Conservation (phyloP, 2,329 filamentous ascomycete genomes). For the Phialocephala sp. region DNA sequence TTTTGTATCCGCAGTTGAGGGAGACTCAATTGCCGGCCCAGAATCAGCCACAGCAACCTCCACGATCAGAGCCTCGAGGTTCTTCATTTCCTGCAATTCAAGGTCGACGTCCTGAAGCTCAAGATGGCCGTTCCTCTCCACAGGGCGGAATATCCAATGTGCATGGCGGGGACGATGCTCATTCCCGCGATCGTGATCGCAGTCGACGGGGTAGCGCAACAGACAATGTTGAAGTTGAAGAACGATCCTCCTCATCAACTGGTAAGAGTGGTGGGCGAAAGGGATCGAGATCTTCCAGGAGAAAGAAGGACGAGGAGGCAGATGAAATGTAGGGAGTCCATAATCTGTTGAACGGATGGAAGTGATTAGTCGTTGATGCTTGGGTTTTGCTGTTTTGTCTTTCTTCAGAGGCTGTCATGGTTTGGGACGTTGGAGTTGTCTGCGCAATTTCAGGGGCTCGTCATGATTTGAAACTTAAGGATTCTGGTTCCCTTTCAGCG, state of each 20-base stretch:
- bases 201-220: not conserved
- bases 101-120: no score
- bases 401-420: not conserved
- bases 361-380: not conserved
- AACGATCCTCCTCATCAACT: not conserved
- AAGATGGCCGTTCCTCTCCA: no score
- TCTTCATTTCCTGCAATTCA: no score
- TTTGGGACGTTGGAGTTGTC: not conserved
- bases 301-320: no score
- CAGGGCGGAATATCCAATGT: not conserved
- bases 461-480: not conserved
- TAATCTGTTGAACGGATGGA: not conserved
- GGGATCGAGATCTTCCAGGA: no score
- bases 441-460: not conserved
- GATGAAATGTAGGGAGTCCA: no score
- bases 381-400: not conserved
- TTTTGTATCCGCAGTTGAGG: no score
- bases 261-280: no score
- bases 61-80: no score
- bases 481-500: not conserved
- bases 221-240: not conserved
- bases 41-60: no score
- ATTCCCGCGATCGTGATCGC: not conserved
- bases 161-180: not conserved
- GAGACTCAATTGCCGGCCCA: no score